Percentiles rank a stretch among this genome's conserved stretches.
Conservation (phyloP, 2,329 filamentous ascomycete species). For the Malbranchea zuffiana region DNA sequence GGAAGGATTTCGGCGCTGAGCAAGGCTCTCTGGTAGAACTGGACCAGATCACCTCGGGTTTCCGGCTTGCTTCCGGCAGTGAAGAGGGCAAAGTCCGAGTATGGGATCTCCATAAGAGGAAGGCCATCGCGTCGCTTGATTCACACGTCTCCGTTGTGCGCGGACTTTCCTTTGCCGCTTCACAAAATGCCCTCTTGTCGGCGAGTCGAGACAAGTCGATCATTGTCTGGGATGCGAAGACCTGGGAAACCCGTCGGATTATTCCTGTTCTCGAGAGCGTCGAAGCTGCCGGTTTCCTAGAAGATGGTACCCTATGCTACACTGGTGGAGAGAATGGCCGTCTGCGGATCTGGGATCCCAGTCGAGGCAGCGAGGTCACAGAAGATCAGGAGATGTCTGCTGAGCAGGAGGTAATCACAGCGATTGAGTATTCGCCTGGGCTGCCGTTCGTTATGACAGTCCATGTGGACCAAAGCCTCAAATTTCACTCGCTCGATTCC, state of each 20-base stretch:
- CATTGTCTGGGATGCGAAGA: slow-evolving; percentile 77
- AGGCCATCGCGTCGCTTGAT: slow-evolving; percentile 64
- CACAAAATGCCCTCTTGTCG: slow-evolving; percentile 66
- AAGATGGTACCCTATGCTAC: slow-evolving; percentile 60
- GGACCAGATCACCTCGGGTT: slow-evolving; percentile 43
- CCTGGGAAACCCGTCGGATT: slow-evolving; percentile 72
- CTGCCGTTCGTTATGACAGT: slow-evolving; percentile 66
- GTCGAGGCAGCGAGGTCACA: slow-evolving; percentile 68
- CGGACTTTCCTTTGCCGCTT: slow-evolving; percentile 65
- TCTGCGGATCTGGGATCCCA: slow-evolving; percentile 72
- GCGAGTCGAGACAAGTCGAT: slow-evolving; percentile 87
- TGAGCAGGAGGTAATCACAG: slow-evolving; percentile 58
- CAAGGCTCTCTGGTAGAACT: slow-evolving; percentile 16
- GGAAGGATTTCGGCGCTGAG: slow-evolving; percentile 24
- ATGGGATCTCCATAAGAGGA: slow-evolving; percentile 82
- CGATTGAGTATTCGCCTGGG: slow-evolving; percentile 54
- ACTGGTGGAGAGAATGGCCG: slow-evolving; percentile 76
- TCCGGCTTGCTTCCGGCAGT: slow-evolving; percentile 77
- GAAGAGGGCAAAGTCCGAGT: slow-evolving; percentile 88
- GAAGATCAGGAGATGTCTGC: slow-evolving; percentile 53
- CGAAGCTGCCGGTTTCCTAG: slow-evolving; percentile 71
- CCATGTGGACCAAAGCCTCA: slow-evolving; percentile 79
- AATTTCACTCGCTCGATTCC: slow-evolving; percentile 52
- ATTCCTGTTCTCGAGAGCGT: slow-evolving; percentile 77
- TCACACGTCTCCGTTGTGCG: slow-evolving; percentile 95